A percentile compares a stretch with the other conserved stretches of the same genome.
Evolutionary conservation across 75 land plant species (phyloP).

Genomic region (Selaginella moellendorffii): DNA sequence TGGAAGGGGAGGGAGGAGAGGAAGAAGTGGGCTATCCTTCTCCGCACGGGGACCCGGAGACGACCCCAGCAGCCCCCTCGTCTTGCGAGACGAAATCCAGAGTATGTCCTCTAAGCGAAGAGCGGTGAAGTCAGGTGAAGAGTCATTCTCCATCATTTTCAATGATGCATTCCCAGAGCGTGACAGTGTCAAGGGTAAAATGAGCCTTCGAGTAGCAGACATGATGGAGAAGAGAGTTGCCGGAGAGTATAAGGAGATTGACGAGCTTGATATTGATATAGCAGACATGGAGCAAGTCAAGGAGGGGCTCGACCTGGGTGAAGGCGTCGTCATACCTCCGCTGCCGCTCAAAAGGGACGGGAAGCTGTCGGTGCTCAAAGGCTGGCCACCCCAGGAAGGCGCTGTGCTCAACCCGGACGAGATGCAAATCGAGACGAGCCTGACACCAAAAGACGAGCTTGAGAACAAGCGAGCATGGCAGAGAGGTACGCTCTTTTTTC

Average conservation of each 20-base stretch:
- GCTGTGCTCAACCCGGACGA: neutral
- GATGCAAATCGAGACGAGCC: neutral
- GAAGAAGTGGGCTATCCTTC: neutral
- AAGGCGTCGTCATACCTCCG: slow-evolving; percentile 1
- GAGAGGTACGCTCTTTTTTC: neutral
- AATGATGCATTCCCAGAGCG: no score
- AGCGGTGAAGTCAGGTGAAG: neutral
- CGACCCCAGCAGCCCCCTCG: neutral
- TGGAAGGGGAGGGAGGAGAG: neutral
- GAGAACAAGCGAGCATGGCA: neutral
- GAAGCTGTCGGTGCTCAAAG: slow-evolving; percentile 3
- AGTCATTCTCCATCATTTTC: neutral
- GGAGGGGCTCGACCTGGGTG: slow-evolving; percentile 5
- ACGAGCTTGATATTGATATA: slow-evolving; percentile 1
- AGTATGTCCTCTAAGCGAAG: neutral
- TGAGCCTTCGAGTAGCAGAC: neutral
- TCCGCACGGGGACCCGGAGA: neutral
- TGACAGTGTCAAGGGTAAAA: no score
- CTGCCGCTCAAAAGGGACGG: slow-evolving; percentile 1
- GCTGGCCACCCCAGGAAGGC: no score
- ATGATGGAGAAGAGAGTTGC: neutral
- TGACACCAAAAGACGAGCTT: neutral
- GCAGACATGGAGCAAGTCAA: slow-evolving; percentile 8
- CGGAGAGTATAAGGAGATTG: neutral
- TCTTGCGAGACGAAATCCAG: neutral